Conservation (phyloP, 257 asterid species). For the Ajuga chamaepitys region DNA sequence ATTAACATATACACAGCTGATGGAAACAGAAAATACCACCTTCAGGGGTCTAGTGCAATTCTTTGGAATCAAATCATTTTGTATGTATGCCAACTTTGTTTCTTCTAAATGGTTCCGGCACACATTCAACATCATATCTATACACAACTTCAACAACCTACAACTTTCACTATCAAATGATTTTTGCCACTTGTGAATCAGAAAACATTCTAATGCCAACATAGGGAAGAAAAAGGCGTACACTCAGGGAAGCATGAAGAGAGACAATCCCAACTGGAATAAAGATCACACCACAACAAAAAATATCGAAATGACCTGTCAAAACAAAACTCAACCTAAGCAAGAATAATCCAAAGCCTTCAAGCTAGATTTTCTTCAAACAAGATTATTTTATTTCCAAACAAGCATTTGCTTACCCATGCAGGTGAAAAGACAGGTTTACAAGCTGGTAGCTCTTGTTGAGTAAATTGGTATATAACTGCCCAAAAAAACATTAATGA, state of each 20-base stretch:
- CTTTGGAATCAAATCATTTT: conserved; percentile 47
- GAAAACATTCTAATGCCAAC: neutral
- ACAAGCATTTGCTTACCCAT: conserved; percentile 38
- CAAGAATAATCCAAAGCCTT: neutral
- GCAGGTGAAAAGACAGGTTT: conserved; percentile 68
- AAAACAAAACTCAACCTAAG: conserved; percentile 10
- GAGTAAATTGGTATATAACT: conserved; percentile 64
- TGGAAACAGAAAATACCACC: conserved; percentile 25
- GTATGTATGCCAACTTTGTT: conserved; percentile 54
- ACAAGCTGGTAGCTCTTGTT: conserved; percentile 77
- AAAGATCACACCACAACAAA: conserved; percentile 45
- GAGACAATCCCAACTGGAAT: conserved; percentile 58
- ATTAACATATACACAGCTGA: neutral
- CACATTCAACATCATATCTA: conserved; percentile 63
- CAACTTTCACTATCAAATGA: conserved; percentile 7
- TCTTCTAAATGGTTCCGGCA: conserved; percentile 42
- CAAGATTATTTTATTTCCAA: neutral
- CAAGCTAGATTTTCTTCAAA: neutral
- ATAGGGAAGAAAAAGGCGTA: conserved; percentile 20
- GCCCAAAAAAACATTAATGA: conserved; percentile 14
- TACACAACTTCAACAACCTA: conserved; percentile 70
- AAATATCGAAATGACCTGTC: conserved; percentile 59
- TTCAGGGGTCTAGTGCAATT: conserved; percentile 50
- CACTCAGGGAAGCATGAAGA: conserved; percentile 62
- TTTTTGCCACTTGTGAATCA: neutral